Base-by-base conservation (phyloP, 176 grass and related monocot genomes). In the Microstegium vimineum region DNA sequence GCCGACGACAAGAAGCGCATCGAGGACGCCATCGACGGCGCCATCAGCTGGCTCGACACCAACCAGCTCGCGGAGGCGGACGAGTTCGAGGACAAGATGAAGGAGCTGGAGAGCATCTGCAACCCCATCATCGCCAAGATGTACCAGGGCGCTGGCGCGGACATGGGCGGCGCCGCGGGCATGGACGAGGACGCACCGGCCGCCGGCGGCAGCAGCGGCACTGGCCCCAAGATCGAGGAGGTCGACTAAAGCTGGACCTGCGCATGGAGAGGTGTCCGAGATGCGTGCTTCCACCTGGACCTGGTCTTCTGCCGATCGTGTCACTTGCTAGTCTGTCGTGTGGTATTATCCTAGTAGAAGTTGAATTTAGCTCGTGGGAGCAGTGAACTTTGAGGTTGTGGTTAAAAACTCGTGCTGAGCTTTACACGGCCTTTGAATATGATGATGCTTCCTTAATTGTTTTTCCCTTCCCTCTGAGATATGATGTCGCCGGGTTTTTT, bases 41-140 rank as follows among this genome's bases (percentile, higher is more conserved):
- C 88, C 66, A 90, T 90, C 88, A 43, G n/a, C 73, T 90, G 88
- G 88, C 73, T 90, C 0, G 83, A 90, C 60, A 38, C 17, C 79
- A 90, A 90, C 78, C 88, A 90, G 60, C 83, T 90, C 17, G 83
- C 83, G 0, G 83, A 90, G 83, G 83, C 79, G 1, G 88, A 90
- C 16, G 88, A 90, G 67, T 86, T 90, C 46, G 88, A 90, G 66
- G 88, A 90, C 66, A 90, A 90, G 88, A 72, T 82, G 83, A 90
- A 90, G 88, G 88, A 90, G 79, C 79, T 90, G 66, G 88, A 90
- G 88, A 60, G 79, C 73, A 73, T 90, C 83, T 90, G 88, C 73
- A 90, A 90, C 66, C 88, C 88, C 16, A 90, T 90, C 83, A 90
- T 90, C 59, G 88, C 88, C 16, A 90, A 82, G 83, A 90, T 90